Evolutionary conservation across 2,329 filamentous ascomycete species (phyloP), one percentile per base, ranked within the genome.

Genomic region (Fusarium sp.): DNA sequence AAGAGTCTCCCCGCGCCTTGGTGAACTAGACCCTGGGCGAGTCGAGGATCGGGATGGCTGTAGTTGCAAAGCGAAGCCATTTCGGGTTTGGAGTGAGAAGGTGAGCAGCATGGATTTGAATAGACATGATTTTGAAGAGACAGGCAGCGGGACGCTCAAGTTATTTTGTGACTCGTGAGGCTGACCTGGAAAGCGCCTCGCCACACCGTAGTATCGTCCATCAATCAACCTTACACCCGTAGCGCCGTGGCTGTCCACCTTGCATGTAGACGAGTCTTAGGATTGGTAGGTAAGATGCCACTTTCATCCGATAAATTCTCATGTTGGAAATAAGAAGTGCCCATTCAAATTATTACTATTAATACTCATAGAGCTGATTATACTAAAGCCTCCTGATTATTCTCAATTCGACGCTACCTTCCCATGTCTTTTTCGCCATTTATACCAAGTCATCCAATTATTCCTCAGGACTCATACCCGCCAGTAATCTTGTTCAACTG

Each of bases 51-150:
- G 4, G 52, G 61, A 1, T 64, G 59, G 6, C 46, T 58, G 7
- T 64, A 64, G 21, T 64, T 64, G 21, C 59, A 64, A 12, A 64
- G 38, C n/a, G 42, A 48, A 36, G 36, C 34, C 59, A 64, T 64
- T 4, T 10, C 20, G 14, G 9, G 2, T 10, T 10, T 26, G 26
- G 26, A 26, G 2, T 26, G 9, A 26, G 26, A 26, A 26, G 9
- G 9, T 9, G 11, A 26, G 9, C 11, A 3, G 26, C 10, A 26
- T 26, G 4, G 26, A 26, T 26, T 11, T 4, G 9, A 26, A 12
- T 11, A 28, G 26, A 12, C 10, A 12, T 28, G 10, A 28, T 9
- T 12, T 26, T 26, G 9, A 11, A 10, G 24, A 4, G 24, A 26
- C 24, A 11, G 9, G 24, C 24, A 26, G 3, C 9, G 3, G 24